Evolutionary conservation across 768 basidiomycete species (phyloP), one percentile per base, ranked within the genome.

Genomic region (Chalciporus sphaerocephalus): DNA sequence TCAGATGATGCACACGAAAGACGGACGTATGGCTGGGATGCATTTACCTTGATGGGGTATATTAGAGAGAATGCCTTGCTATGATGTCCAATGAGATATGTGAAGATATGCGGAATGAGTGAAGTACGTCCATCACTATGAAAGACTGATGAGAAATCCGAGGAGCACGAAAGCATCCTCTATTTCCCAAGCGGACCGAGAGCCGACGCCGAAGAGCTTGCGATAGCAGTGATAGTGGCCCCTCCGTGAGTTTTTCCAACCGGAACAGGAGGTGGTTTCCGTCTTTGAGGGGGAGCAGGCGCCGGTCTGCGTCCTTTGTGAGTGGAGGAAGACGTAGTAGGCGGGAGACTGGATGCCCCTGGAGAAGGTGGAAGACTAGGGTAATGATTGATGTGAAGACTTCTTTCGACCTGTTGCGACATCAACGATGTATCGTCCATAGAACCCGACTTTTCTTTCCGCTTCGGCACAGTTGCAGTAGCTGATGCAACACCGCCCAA

Each of bases 261-360:
- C 9, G 87, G 85, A 36, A 83, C 72, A 13, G 86, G 82, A 25
- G 87, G 87, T 1, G 87, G 80, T 54, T 85, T 85, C 57, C 87
- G 68, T 36, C 86, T 72, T 57, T 80, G 80, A 3, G 75, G 75
- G 16, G 85, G 83, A 9, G 81, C 75, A n/a, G 87, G 81, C 0
- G 86, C 82, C 2, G 85, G 75, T 44, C 80, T 65, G 44, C 76
- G 72, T 40, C 41, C 38, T 46, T 61, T 62, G 22, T 48, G 58
- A n/a, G 58, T 60, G 27, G 52, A 52, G 24, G 46, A 43, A 37
- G 58, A 50, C 10, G 47, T 42, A 42, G 47, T 43, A 32, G 56
- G 27, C 35, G 48, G 23, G 50, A 54, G 25, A 54, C 27, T 37
- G 44, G 57, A 44, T 47, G 58, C 37, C 18, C 46, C 45, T 7